Evolutionary conservation across 768 basidiomycete species (phyloP).

Genomic region (Stropharia rugosoannulata): DNA sequence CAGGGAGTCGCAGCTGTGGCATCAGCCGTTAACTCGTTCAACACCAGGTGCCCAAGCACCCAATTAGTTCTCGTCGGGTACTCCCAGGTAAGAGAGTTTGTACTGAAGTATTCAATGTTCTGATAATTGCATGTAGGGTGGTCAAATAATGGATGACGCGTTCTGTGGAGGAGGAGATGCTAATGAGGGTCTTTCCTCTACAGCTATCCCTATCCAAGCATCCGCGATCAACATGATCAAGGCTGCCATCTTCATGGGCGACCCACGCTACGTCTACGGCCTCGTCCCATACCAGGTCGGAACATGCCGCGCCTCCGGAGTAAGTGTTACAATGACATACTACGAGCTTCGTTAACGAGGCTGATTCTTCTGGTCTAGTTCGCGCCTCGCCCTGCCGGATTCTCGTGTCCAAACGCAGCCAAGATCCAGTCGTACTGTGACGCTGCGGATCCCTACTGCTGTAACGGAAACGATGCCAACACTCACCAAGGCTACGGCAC

Average conservation of each 20-base stretch:
- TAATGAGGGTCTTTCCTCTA: conserved; percentile 27
- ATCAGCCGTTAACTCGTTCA: conserved; percentile 30
- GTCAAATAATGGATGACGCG: conserved; percentile 33
- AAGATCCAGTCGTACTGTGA: conserved; percentile 34
- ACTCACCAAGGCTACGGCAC: conserved; percentile 32
- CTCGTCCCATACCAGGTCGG: conserved; percentile 31
- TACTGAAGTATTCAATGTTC: too few species aligned
- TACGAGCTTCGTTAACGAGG: neutral
- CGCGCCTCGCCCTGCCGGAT: conserved; percentile 31
- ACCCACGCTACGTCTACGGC: conserved; percentile 30
- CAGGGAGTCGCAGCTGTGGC: conserved; percentile 30
- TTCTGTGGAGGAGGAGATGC: conserved; percentile 32
- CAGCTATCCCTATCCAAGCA: conserved; percentile 28
- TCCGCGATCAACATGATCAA: conserved; percentile 29
- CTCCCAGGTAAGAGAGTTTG: conserved; percentile 23
- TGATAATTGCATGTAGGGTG: conserved; percentile 18
- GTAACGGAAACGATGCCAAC: conserved; percentile 27
- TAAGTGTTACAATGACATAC: conserved; percentile 12
- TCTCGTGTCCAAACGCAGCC: conserved; percentile 26
- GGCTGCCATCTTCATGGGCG: conserved; percentile 35
- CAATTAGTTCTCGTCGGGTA: conserved; percentile 31
- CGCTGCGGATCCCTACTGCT: conserved; percentile 32
- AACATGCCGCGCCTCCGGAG: conserved; percentile 29
- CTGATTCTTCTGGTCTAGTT: conserved; percentile 16
- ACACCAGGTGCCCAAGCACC: conserved; percentile 28